These are phyloP conservation scores for Wickerhamiella sorbophila DNA, from an alignment of 805 yeast genomes.

Conservation along the genomic window DNA sequence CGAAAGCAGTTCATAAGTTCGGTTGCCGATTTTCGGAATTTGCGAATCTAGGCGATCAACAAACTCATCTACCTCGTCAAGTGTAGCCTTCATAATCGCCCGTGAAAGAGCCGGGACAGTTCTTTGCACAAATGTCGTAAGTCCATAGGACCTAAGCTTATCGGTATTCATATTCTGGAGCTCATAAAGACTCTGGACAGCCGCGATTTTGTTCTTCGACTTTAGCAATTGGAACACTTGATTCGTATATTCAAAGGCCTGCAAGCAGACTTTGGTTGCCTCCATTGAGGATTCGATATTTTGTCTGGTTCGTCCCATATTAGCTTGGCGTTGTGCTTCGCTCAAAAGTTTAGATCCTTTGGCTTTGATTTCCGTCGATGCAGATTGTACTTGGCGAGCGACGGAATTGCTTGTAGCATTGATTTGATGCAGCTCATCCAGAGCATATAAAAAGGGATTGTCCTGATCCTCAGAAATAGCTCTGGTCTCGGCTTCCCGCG, in stretches of 20 bases:
- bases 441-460: constrained; percentile 33
- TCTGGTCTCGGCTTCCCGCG: constrained; percentile 50
- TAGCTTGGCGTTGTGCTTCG: constrained; percentile 18
- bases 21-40: constrained; percentile 39
- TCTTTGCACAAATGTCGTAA: constrained; percentile 55
- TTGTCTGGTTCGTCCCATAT: constrained; percentile 24
- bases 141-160: constrained; percentile 52
- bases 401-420: constrained; percentile 43
- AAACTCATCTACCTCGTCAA: constrained; percentile 46
- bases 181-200: constrained; percentile 69
- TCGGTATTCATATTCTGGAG: constrained; percentile 54
- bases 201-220: constrained; percentile 65
- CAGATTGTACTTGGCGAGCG: constrained; percentile 37
- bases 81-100: constrained; percentile 59
- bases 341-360: constrained; percentile 54
- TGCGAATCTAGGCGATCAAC: constrained; percentile 31
- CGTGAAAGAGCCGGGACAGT: constrained; percentile 65
- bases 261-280: constrained; percentile 57
- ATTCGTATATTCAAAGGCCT: constrained; percentile 73
- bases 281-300: constrained; percentile 61
- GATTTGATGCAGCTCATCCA: constrained; percentile 48
- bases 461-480: constrained; percentile 48
- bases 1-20: constrained; percentile 39
- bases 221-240: constrained; percentile 69
- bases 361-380: constrained; percentile 43